phyloP scores from a whole-genome alignment of 2,329 filamentous ascomycete species.

The Ophiosphaerella narmari region DNA sequence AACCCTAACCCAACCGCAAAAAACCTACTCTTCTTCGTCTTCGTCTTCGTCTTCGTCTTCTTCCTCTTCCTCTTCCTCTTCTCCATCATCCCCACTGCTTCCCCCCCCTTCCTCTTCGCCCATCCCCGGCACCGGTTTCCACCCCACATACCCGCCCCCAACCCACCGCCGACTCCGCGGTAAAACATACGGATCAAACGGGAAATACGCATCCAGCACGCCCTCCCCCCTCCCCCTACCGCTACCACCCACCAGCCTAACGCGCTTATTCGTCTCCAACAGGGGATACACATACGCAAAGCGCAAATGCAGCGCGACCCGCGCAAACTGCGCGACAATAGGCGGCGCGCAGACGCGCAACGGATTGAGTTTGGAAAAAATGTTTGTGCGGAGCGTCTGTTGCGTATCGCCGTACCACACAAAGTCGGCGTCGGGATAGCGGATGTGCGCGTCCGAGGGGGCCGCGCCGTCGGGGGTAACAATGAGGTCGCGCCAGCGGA shows the following conservation, averaged over 20 bases:
- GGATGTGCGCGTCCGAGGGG: constrained; percentile 53
- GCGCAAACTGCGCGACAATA: constrained; percentile 91
- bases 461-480: constrained; percentile 55
- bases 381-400: constrained; percentile 73
- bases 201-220: constrained; percentile 92
- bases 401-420: constrained; percentile 77
- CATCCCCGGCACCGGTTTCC: constrained; percentile 45
- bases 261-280: constrained; percentile 88
- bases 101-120: constrained; percentile 52
- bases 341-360: constrained; percentile 90
- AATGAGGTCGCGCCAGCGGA: constrained; percentile 92
- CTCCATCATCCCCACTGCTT: constrained; percentile 46
- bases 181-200: constrained; percentile 94
- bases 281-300: constrained; percentile 89
- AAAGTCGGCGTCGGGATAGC: constrained; percentile 73
- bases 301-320: constrained; percentile 80
- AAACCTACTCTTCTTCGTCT: not conserved
- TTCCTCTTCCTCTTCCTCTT: constrained; percentile 35
- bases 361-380: constrained; percentile 89
- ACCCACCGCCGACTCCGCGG: constrained; percentile 88
- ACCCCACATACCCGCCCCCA: constrained; percentile 58
- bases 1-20: too few species aligned
- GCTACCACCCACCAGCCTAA: constrained; percentile 70
- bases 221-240: constrained; percentile 69
- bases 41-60: constrained; percentile 19